Conservation (phyloP, 768 basidiomycete genomes). For the Vishniacozyma victoriae region DNA sequence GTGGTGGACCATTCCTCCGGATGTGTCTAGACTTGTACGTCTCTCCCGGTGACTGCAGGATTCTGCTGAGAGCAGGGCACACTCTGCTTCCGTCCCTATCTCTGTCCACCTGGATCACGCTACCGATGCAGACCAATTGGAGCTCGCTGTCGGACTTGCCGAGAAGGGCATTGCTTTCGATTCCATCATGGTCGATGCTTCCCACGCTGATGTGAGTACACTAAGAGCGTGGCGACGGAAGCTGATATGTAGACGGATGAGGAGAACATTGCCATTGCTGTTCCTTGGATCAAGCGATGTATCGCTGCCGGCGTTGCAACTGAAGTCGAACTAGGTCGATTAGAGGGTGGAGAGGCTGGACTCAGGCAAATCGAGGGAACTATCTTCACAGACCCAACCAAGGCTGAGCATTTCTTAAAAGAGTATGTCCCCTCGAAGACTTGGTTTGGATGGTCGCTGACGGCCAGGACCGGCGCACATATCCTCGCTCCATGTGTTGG, state of each 20-base stretch:
- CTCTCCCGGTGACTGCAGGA: neutral
- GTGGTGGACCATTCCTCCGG: conserved; percentile 39
- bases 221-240: neutral
- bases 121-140: conserved; percentile 45
- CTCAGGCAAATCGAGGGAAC: conserved; percentile 43
- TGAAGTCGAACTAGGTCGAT: conserved; percentile 47
- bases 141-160: conserved; percentile 43
- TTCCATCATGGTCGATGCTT: conserved; percentile 48
- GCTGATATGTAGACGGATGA: conserved; percentile 28
- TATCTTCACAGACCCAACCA: conserved; percentile 45
- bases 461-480: conserved; percentile 42
- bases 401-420: conserved; percentile 46
- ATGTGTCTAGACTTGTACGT: conserved; percentile 41
- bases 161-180: conserved; percentile 47
- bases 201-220: conserved; percentile 44
- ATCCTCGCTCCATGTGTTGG: conserved; percentile 44
- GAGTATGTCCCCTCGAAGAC: conserved; percentile 19
- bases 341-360: conserved; percentile 45
- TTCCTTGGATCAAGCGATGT: conserved; percentile 45
- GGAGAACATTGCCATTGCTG: conserved; percentile 43
- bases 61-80: conserved; percentile 24
- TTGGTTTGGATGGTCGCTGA: neutral
- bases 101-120: conserved; percentile 47
- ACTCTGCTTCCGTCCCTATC: conserved; percentile 46
- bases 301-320: conserved; percentile 42